Evolutionary conservation across 192 early-diverging fungal genomes (phyloP).

Genomic region (Bifiguratus adelaidae): DNA sequence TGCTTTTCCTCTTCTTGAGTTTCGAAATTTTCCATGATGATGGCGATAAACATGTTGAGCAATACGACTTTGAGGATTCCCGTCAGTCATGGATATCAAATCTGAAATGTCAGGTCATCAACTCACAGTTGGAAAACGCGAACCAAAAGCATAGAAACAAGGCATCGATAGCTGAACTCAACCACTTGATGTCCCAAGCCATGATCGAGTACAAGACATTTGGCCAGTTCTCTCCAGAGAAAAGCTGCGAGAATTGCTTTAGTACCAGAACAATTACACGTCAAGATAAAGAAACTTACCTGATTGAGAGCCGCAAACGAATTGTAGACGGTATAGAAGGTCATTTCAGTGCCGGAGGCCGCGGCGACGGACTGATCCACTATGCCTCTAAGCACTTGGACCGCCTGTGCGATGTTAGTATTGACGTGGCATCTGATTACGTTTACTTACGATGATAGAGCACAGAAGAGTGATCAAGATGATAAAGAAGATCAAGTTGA

Average conservation of each 20-base stretch:
- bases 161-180: constrained; percentile 25
- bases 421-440: no score
- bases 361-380: constrained; percentile 5
- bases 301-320: constrained; percentile 41
- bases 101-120: not conserved
- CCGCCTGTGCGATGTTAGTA: no score
- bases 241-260: constrained; percentile 18
- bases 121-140: constrained; percentile 46
- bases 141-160: constrained; percentile 40
- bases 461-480: constrained; percentile 30
- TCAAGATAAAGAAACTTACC: constrained; percentile 22
- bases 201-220: constrained; percentile 40
- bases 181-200: constrained; percentile 10
- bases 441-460: constrained; percentile 37
- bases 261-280: not conserved
- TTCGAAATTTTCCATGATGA: constrained; percentile 56
- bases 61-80: constrained; percentile 30
- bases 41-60: constrained; percentile 55
- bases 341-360: constrained; percentile 14
- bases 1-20: constrained; percentile 42
- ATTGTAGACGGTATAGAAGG: constrained; percentile 39
- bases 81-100: not conserved
- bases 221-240: constrained; percentile 53
- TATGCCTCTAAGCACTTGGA: constrained; percentile 25
- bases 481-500: constrained; percentile 49